A percentile compares a stretch with the other conserved stretches of the same genome.
Conservation (phyloP, 164 flowering plant genomes). For the Akebia trifoliata region DNA sequence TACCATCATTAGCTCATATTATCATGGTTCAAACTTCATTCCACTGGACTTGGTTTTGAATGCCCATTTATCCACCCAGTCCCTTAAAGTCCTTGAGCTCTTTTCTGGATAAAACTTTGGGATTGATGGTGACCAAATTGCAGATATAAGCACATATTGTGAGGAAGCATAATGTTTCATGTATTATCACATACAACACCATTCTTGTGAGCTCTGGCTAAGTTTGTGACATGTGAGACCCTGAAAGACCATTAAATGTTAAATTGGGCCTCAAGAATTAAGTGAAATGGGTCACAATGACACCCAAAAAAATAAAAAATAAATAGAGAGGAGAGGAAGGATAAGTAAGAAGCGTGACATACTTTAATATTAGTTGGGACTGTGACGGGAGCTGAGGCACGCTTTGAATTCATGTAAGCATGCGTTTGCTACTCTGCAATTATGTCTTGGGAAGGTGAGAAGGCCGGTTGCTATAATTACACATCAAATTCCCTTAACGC, state of each 20-base stretch:
- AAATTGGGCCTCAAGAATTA: not conserved
- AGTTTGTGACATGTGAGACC: too few species aligned
- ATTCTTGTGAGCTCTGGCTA: too few species aligned
- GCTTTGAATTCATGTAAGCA: slow-evolving; percentile 18
- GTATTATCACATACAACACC: too few species aligned
- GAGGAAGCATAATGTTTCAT: too few species aligned
- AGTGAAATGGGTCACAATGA: slow-evolving; percentile 7
- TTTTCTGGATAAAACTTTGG: too few species aligned
- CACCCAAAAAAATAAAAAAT: not conserved
- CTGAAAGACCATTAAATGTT: not conserved
- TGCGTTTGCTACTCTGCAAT: slow-evolving; percentile 10
- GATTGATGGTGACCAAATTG: too few species aligned
- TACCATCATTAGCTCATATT: too few species aligned
- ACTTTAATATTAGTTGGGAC: not conserved
- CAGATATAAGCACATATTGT: too few species aligned
- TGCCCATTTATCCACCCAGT: too few species aligned
- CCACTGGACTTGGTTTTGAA: too few species aligned
- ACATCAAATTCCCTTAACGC: not conserved
- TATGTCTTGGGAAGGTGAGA: not conserved
- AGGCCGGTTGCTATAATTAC: slow-evolving; percentile 9
- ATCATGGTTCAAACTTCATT: too few species aligned
- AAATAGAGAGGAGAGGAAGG: not conserved
- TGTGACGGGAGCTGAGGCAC: not conserved
- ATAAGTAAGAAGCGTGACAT: not conserved
- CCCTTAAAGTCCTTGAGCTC: too few species aligned